Percentiles rank a stretch among this genome's conserved stretches.
These are phyloP conservation scores for Penicillium manginii DNA, from an alignment of 495 filamentous ascomycete genomes.

Conservation along the genomic window DNA sequence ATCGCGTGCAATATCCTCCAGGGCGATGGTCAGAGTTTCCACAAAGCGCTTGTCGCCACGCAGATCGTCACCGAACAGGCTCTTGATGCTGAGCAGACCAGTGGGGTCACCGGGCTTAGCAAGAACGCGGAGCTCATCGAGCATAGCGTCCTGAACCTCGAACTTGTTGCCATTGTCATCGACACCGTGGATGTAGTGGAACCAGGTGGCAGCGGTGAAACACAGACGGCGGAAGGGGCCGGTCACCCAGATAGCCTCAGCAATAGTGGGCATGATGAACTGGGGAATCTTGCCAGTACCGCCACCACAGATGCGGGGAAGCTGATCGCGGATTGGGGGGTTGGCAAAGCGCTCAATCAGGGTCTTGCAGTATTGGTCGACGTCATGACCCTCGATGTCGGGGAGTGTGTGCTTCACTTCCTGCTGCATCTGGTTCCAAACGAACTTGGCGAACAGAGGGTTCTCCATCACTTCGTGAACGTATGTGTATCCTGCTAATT, in stretches of 20 bases:
- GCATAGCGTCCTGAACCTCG: conserved; percentile 48
- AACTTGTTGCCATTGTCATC: conserved; percentile 46
- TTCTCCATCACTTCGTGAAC: conserved; percentile 53
- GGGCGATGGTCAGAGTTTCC: conserved; percentile 38
- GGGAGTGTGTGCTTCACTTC: conserved; percentile 52
- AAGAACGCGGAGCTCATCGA: conserved; percentile 44
- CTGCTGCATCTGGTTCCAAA: conserved; percentile 55
- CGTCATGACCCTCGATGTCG: conserved; percentile 46
- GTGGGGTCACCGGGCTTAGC: conserved; percentile 38
- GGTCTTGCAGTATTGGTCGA: conserved; percentile 50
- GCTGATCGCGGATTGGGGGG: conserved; percentile 51
- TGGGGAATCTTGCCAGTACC: conserved; percentile 54
- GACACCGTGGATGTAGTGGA: conserved; percentile 48
- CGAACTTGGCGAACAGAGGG: conserved; percentile 42
- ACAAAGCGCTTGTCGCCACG: conserved; percentile 47
- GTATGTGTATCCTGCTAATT: conserved; percentile 49
- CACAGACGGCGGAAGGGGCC: conserved; percentile 49
- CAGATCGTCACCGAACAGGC: conserved; percentile 51
- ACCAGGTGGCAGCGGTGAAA: conserved; percentile 50
- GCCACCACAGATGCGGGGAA: conserved; percentile 49
- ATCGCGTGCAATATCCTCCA: conserved; percentile 47
- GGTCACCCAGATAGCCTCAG: conserved; percentile 50
- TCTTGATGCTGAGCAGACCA: conserved; percentile 45
- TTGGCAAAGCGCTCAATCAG: conserved; percentile 54
- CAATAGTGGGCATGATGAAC: conserved; percentile 55